These are phyloP conservation scores for Trametes cingulata DNA, from an alignment of 768 basidiomycete genomes.

Conservation along the genomic window DNA sequence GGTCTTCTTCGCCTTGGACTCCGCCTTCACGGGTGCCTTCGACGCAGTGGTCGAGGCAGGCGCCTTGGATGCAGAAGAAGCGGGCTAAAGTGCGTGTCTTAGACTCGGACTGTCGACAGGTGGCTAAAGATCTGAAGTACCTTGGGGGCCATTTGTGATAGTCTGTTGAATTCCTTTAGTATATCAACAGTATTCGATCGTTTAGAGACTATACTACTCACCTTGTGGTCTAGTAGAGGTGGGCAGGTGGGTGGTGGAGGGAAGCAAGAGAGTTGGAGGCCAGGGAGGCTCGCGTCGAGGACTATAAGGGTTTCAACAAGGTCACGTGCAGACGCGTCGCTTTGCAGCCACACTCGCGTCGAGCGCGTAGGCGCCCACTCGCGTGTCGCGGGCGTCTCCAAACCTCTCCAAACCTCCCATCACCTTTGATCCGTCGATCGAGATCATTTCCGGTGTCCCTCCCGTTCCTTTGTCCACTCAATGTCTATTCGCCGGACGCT, in stretches of 20 bases:
- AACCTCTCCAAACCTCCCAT: too few relatives aligned
- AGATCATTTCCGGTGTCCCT: background rate
- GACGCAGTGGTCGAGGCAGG: constrained; percentile 45
- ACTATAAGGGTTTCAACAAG: constrained; percentile 26
- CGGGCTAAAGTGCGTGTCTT: constrained; percentile 33
- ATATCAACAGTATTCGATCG: background rate
- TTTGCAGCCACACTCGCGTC: constrained; percentile 25
- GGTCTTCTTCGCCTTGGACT: constrained; percentile 49
- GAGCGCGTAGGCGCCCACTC: constrained; percentile 19
- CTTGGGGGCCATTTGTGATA: constrained; percentile 32
- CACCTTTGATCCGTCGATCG: background rate
- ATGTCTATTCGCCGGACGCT: background rate
- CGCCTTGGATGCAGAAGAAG: constrained; percentile 60
- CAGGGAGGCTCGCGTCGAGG: constrained; percentile 16
- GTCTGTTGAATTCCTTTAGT: constrained; percentile 6
- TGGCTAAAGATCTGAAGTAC: constrained; percentile 19
- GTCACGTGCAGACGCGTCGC: constrained; percentile 27
- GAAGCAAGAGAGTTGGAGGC: constrained; percentile 21
- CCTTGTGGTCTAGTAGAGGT: constrained; percentile 12
- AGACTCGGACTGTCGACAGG: background rate
- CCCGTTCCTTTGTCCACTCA: constrained; percentile 1
- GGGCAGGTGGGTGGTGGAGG: constrained; percentile 23
- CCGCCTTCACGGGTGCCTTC: constrained; percentile 41
- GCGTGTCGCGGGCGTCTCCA: background rate
- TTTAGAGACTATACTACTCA: constrained; percentile 4